Percentiles rank a stretch among this genome's conserved stretches.
Conservation (phyloP, 2,329 filamentous ascomycete genomes). For the Trichoderma sp. region DNA sequence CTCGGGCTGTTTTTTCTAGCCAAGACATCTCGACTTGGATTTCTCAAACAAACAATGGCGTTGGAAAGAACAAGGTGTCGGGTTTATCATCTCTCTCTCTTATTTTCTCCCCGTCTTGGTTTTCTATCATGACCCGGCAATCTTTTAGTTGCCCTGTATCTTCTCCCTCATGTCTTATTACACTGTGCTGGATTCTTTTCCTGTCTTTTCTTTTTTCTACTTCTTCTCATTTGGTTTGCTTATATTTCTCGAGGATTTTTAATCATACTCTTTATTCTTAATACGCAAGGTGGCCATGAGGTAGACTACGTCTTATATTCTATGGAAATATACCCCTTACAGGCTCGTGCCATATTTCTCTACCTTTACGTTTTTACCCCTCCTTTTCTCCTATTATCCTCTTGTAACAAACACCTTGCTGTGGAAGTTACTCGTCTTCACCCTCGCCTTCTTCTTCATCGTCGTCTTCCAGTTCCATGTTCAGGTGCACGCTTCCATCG, state of each 20-base stretch:
- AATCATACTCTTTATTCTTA: neutral
- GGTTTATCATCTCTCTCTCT: neutral
- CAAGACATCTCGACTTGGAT: neutral
- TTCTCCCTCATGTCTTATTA: neutral
- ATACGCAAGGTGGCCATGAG: neutral
- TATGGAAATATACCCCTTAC: slow-evolving; percentile 12
- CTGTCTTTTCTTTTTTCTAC: neutral
- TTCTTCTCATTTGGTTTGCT: neutral
- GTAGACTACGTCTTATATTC: slow-evolving; percentile 4
- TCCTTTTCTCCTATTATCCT: neutral
- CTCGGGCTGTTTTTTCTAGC: neutral
- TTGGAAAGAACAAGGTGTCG: slow-evolving; percentile 1
- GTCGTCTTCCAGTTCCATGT: slow-evolving; percentile 57
- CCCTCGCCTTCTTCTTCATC: slow-evolving; percentile 36
- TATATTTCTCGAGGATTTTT: neutral
- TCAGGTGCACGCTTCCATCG: slow-evolving; percentile 56
- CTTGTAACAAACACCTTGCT: neutral
- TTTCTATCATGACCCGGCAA: neutral
- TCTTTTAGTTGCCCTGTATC: neutral
- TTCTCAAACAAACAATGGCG: slow-evolving; percentile 6
- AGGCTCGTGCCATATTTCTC: neutral
- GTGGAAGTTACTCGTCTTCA: slow-evolving; percentile 19
- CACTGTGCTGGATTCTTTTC: neutral
- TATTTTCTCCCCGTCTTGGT: neutral
- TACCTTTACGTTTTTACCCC: neutral